phyloP scores from a whole-genome alignment of 371 early-diverging fungal genomes.

The Apophysomyces elegans region DNA sequence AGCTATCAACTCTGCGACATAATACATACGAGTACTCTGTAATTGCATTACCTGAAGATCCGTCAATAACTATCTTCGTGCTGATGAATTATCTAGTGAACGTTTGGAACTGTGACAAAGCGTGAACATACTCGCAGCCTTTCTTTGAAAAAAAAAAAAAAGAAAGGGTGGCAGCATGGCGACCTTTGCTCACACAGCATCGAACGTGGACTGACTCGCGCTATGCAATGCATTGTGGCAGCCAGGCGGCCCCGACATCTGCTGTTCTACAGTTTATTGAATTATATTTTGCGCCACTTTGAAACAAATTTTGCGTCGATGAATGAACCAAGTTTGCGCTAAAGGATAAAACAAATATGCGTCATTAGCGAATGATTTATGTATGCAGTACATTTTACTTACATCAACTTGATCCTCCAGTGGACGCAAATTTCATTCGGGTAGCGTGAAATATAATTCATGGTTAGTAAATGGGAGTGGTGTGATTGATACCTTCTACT shows the following conservation, averaged over 20 bases:
- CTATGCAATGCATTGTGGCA: conserved; percentile 2
- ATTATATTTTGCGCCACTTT: no score
- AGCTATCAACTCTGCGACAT: not conserved
- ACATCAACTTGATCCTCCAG: no score
- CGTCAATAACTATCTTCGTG: not conserved
- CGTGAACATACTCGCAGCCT: not conserved
- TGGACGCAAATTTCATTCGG: no score
- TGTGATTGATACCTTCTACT: no score
- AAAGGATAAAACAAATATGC: no score
- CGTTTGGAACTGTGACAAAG: conserved; percentile 1
- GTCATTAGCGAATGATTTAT: no score
- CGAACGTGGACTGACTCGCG: conserved; percentile 4
- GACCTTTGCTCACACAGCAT: conserved; percentile 2
- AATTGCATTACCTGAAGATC: not conserved
- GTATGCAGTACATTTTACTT: no score
- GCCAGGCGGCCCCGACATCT: conserved; percentile 3
- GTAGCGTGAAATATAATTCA: no score
- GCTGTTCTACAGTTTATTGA: not conserved
- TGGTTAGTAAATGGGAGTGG: no score
- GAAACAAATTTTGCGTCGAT: no score
- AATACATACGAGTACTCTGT: not conserved
- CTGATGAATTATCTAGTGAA: not conserved
- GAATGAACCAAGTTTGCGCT: no score
- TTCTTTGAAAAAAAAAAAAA: not conserved
- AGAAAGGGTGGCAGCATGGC: conserved; percentile 5